These are phyloP conservation scores for Geotrichum fermentans DNA, from an alignment of 1,139 yeast genomes.

Conservation along the genomic window DNA sequence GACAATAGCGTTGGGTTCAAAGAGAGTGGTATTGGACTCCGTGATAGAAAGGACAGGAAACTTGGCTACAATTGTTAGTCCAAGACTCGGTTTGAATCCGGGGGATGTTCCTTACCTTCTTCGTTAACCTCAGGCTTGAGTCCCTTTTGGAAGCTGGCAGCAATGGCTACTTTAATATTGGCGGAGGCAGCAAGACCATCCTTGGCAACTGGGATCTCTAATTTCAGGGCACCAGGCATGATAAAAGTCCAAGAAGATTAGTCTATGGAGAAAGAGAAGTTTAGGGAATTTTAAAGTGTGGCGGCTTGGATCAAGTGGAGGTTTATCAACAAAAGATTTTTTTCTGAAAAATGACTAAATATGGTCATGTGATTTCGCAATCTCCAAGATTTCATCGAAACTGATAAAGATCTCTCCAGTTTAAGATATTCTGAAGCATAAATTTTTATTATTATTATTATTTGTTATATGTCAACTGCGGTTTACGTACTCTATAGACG, in stretches of 20 bases:
- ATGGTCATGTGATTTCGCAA: neutral
- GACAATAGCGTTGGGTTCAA: slow-evolving; percentile 80
- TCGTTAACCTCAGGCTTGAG: slow-evolving; percentile 12
- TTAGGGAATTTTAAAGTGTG: neutral
- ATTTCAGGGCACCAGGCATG: slow-evolving; percentile 12
- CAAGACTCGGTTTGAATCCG: neutral
- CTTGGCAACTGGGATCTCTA: slow-evolving; percentile 17
- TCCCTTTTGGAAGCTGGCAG: slow-evolving; percentile 10
- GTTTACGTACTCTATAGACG: too few relatives aligned
- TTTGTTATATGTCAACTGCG: too few relatives aligned
- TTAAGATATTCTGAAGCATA: too few relatives aligned
- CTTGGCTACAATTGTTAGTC: slow-evolving; percentile 6
- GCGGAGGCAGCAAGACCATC: slow-evolving; percentile 16
- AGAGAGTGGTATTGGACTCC: slow-evolving; percentile 32
- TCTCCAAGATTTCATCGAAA: too few relatives aligned
- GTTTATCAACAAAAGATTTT: neutral
- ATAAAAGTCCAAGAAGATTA: neutral
- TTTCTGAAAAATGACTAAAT: neutral
- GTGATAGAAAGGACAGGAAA: slow-evolving; percentile 9
- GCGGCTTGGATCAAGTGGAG: neutral
- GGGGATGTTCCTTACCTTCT: slow-evolving; percentile 9
- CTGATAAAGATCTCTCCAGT: too few relatives aligned
- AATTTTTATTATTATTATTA: too few relatives aligned
- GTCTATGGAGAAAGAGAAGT: neutral
- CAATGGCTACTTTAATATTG: slow-evolving; percentile 16